A percentile compares a stretch with the other conserved stretches of the same genome.
These are phyloP conservation scores for Zymoseptoria crescenta DNA, from an alignment of 2,329 filamentous ascomycete species.

Conservation along the genomic window DNA sequence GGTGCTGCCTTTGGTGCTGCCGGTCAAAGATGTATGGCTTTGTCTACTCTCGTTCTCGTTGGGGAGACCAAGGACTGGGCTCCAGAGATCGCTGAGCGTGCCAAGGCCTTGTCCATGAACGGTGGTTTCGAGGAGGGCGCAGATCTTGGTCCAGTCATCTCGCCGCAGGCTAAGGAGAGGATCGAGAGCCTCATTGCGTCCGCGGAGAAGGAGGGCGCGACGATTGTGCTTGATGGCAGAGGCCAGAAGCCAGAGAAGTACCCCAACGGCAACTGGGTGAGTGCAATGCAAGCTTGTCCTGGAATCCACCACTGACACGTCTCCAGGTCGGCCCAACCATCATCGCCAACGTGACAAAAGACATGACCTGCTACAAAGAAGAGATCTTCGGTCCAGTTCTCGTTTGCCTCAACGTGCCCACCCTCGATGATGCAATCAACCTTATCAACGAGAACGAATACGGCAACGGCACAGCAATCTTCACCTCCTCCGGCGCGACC, in stretches of 20 bases:
- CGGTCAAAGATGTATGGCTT: slow-evolving; percentile 79
- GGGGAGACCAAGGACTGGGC: slow-evolving; percentile 82
- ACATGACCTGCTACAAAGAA: slow-evolving; percentile 78
- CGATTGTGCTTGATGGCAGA: slow-evolving; percentile 72
- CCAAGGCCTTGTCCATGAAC: slow-evolving; percentile 64
- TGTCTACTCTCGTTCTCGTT: slow-evolving; percentile 75
- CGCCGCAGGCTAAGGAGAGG: slow-evolving; percentile 66
- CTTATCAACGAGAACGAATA: slow-evolving; percentile 82
- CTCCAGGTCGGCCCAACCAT: slow-evolving; percentile 67
- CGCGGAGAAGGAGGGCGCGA: slow-evolving; percentile 73
- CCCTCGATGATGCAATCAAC: slow-evolving; percentile 70
- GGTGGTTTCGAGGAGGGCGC: slow-evolving; percentile 74
- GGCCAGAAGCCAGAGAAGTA: slow-evolving; percentile 69
- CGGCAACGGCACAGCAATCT: slow-evolving; percentile 79
- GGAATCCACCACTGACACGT: not conserved
- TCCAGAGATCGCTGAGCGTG: slow-evolving; percentile 65
- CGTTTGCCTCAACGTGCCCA: slow-evolving; percentile 70
- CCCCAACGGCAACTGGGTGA: slow-evolving; percentile 71
- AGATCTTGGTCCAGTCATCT: slow-evolving; percentile 76
- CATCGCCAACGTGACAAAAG: slow-evolving; percentile 68
- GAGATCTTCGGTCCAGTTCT: slow-evolving; percentile 83
- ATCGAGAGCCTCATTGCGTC: slow-evolving; percentile 69
- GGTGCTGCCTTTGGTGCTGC: slow-evolving; percentile 80
- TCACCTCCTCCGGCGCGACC: slow-evolving; percentile 69
- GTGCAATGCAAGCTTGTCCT: slow-evolving; percentile 15